Percentiles rank a stretch among this genome's conserved stretches.
These are phyloP conservation scores for Pestalotiopsis sp. DNA, from an alignment of 2,329 filamentous ascomycete genomes.

Conservation along the genomic window DNA sequence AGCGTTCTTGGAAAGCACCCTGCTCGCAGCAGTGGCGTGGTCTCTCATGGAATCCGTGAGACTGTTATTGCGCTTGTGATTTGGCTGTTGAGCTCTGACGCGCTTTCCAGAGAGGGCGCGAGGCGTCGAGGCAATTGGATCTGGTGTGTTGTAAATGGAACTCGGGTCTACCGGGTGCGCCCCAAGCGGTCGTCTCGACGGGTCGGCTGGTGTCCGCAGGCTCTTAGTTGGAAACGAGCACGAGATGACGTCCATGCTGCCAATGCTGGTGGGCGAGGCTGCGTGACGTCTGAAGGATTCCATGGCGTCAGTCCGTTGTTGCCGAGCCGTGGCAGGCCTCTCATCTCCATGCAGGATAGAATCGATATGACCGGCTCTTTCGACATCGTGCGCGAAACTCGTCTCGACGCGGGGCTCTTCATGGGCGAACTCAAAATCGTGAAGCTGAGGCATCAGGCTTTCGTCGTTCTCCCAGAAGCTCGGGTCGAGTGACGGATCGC, in stretches of 20 bases:
- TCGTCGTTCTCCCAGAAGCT: conserved; percentile 53
- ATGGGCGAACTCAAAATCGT: conserved; percentile 37
- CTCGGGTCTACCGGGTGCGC: conserved; percentile 60
- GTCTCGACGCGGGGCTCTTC: conserved; percentile 29
- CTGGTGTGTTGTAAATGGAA: conserved; percentile 47
- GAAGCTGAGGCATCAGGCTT: conserved; percentile 47
- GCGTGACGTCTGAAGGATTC: conserved; percentile 2
- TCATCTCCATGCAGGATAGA: conserved; percentile 43
- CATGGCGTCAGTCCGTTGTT: conserved; percentile 17
- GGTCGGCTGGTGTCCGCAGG: conserved; percentile 40
- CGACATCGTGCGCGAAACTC: conserved; percentile 50
- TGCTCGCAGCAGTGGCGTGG: conserved; percentile 52
- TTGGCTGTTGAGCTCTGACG: conserved; percentile 52
- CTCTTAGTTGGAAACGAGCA: conserved; percentile 64
- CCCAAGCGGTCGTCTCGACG: conserved; percentile 44
- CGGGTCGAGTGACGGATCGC: conserved; percentile 58
- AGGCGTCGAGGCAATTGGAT: conserved; percentile 60
- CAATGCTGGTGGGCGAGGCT: conserved; percentile 57
- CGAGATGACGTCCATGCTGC: conserved; percentile 63
- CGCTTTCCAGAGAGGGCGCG: conserved; percentile 61
- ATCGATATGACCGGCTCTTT: conserved; percentile 50
- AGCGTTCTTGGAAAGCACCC: conserved; percentile 52
- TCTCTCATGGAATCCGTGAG: conserved; percentile 84
- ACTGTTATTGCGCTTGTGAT: conserved; percentile 85
- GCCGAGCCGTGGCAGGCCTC: conserved; percentile 51